Evolutionary conservation across 2,329 filamentous ascomycete genomes (phyloP), one percentile per base, ranked within the genome.

Genomic region (Clarireedia homoeocarpa): DNA sequence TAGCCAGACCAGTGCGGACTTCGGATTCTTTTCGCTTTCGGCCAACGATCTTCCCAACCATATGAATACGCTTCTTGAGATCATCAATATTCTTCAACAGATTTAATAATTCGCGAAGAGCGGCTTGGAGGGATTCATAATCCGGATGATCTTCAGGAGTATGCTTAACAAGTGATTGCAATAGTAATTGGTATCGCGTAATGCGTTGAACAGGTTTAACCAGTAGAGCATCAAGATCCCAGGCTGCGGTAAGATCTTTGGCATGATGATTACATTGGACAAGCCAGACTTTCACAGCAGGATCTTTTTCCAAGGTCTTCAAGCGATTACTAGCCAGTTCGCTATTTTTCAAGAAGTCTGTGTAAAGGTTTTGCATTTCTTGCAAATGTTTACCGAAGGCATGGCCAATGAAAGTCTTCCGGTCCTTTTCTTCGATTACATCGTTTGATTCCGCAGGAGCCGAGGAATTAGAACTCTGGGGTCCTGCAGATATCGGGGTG

Each of bases 161-260:
- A 56, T 86, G 81, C 60, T 91, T 84, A 24, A 95, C 76, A 10
- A 99, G 76, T 56, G 91, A 85, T 36, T 84, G 83, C 46, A 99
- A 82, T 42, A 99, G 77, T 47, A 96, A 84, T 3, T 91, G 91
- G 67, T 97, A 99, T 67, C 96, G 96, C 36, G 92, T 85, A 60
- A 97, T 86, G 48, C 94, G 84, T 72, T 99, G 94, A 70, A 95
- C 91, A 1, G 94, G 94, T 71, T 99, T 99, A 68, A 99, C 92
- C 20, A 99, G 80, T n/a, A 99, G 77, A 0, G 94, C 95, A 70
- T 96, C 91, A 59, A 99, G 73, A 70, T 95, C 89, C 94, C 94
- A 99, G 0, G 94, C 92, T 26, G 85, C 84, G 0, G 94, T 99
- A 61, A 99, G 79, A 69, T 96, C 94, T 64, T 90, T 88, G 12